Percentiles rank a stretch among this genome's conserved stretches.
Conservation (phyloP, 1,139 yeast species). For the Blastobotrys ciferrii region DNA sequence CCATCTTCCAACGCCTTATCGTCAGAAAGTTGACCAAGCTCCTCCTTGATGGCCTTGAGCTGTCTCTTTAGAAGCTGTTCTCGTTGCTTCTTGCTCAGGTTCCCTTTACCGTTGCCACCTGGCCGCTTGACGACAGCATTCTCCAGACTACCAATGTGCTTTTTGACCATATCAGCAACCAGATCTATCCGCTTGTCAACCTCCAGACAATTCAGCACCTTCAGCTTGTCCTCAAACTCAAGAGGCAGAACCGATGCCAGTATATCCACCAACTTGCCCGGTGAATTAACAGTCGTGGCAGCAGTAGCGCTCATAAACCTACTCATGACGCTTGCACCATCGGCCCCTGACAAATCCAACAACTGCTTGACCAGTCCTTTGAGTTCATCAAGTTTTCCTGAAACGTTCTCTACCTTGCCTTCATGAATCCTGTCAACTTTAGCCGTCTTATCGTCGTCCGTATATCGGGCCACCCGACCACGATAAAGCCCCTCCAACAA, state of each 20-base stretch:
- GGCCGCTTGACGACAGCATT: conserved; percentile 15
- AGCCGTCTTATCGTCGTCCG: neutral
- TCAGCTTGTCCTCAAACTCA: conserved; percentile 32
- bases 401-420: conserved; percentile 15
- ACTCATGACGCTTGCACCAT: conserved; percentile 14
- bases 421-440: conserved; percentile 10
- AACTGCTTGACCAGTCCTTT: conserved; percentile 21
- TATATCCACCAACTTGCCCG: conserved; percentile 37
- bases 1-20: conserved; percentile 1
- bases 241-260: conserved; percentile 39
- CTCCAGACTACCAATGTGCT: conserved; percentile 17
- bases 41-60: conserved; percentile 29
- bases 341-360: conserved; percentile 18
- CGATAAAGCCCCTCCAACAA: conserved; percentile 17
- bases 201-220: conserved; percentile 32
- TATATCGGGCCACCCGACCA: conserved; percentile 6
- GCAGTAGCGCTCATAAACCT: conserved; percentile 15
- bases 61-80: conserved; percentile 32
- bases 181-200: conserved; percentile 29
- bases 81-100: conserved; percentile 27
- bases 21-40: conserved; percentile 25
- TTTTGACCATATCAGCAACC: conserved; percentile 29
- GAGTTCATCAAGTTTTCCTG: conserved; percentile 26
- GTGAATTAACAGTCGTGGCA: conserved; percentile 28
- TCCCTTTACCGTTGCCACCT: conserved; percentile 4